Evolutionary conservation across 495 filamentous ascomycete genomes (phyloP), one percentile per base, ranked within the genome.

Genomic region (Aspergillus sclerotioniger): DNA sequence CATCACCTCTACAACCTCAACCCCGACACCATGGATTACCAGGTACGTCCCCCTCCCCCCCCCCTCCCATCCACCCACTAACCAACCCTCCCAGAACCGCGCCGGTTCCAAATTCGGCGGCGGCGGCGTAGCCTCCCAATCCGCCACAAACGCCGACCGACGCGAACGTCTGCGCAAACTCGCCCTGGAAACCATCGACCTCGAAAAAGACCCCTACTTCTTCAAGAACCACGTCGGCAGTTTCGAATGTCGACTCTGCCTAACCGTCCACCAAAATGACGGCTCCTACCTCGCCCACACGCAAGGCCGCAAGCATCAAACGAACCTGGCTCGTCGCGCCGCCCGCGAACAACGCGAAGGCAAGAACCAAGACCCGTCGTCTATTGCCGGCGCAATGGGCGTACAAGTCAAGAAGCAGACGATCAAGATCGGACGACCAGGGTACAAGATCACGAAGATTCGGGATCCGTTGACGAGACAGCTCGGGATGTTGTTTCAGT

Each of bases 221-320:
- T 98, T 99, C 89, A 96, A 96, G 70, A 99, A 99, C 78, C 94
- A 99, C 67, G 90, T 98, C 62, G 94, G 94, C 61, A 93, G 88
- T 72, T 99, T 97, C 77, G 94, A 99, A 71, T 99, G 94, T 71
- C 90, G 95, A 15, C 87, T 99, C 41, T 99, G 94, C 65, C 80
- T 99, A 31, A 99, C 94, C 3, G 95, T 98, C n/a, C 94, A 99
- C 81, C 94, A 99, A 67, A 99, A 99, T 75, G 94, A 99, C 78
- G 94, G 94, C 62, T 97, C 93, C 53, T 99, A 99, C 77, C 91
- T 99, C 64, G 92, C 94, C 0, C 94, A 99, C 76, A 99, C 94
- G 9, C 94, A 99, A 75, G 94, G 94, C 49, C 91, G 93, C 64
- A 99, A 99, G 80, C 94, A 99, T 70, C 95, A 98, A 75, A 97